These are phyloP conservation scores for Blumeriella jaapii DNA, from an alignment of 2,329 filamentous ascomycete genomes.

Conservation along the genomic window DNA sequence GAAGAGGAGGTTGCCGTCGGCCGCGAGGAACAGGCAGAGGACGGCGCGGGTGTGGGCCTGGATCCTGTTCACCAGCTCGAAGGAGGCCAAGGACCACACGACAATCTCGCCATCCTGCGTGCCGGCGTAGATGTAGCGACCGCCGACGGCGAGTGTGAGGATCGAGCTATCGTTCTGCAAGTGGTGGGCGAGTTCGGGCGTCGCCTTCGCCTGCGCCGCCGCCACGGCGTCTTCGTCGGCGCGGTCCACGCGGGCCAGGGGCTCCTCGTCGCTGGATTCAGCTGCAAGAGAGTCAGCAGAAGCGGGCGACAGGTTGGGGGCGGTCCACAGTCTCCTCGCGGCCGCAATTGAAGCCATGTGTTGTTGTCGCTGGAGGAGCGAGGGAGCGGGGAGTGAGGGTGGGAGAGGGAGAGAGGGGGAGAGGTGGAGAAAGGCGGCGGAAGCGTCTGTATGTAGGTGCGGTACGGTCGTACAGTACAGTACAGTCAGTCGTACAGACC, in stretches of 20 bases:
- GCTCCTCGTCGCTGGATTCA: conserved; percentile 18
- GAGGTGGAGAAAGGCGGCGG: no score
- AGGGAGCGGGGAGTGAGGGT: no score
- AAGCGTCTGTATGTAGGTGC: no score
- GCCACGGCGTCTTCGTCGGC: conserved; percentile 2
- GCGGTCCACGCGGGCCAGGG: conserved; percentile 12
- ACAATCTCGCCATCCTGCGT: conserved; percentile 90
- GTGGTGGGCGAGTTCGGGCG: conserved; percentile 60
- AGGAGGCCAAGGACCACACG: conserved; percentile 82
- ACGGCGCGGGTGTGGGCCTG: conserved; percentile 89
- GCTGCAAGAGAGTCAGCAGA: conserved; percentile 16
- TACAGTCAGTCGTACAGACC: no score
- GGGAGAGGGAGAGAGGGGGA: no score
- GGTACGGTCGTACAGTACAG: no score
- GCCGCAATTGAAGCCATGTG: conserved; percentile 21
- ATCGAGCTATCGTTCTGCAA: conserved; percentile 70
- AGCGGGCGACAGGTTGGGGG: conserved; percentile 5
- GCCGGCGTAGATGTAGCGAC: conserved; percentile 77
- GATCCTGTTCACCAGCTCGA: conserved; percentile 65
- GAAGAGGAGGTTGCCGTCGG: conserved; percentile 64
- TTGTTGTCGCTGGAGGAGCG: not conserved
- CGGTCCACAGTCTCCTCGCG: conserved; percentile 6
- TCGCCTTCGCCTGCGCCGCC: conserved; percentile 12
- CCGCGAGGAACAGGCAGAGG: conserved; percentile 70
- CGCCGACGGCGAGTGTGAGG: conserved; percentile 70